Conservation (phyloP, 1,139 yeast species). For the Scheffersomyces segobiensis region DNA sequence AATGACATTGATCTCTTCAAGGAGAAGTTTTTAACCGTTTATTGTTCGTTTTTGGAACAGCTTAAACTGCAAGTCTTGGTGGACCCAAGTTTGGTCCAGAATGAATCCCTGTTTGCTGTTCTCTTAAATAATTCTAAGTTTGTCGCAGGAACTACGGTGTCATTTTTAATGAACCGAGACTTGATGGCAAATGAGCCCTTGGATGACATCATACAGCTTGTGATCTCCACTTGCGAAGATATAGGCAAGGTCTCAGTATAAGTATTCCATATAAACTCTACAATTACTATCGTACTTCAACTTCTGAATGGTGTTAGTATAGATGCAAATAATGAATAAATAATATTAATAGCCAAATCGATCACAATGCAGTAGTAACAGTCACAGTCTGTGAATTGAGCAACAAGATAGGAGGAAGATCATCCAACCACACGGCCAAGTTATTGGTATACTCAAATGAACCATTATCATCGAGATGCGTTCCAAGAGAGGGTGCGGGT, state of each 20-base stretch:
- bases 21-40: slow-evolving; percentile 17
- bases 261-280: not conserved
- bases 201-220: not conserved
- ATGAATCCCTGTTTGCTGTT: slow-evolving; percentile 14
- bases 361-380: slow-evolving; percentile 81
- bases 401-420: slow-evolving; percentile 76
- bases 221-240: not conserved
- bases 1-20: slow-evolving; percentile 12
- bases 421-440: slow-evolving; percentile 77
- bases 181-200: not conserved
- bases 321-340: not conserved
- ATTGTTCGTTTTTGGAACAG: slow-evolving; percentile 13
- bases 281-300: not conserved
- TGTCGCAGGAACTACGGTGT: slow-evolving; percentile 30
- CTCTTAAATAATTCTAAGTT: slow-evolving; percentile 36
- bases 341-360: not conserved
- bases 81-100: slow-evolving; percentile 5
- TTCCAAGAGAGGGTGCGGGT: slow-evolving; percentile 84
- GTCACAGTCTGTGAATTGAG: slow-evolving; percentile 92
- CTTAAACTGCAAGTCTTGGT: slow-evolving; percentile 10
- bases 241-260: not conserved
- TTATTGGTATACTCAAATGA: slow-evolving; percentile 75
- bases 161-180: slow-evolving; percentile 3
- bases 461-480: slow-evolving; percentile 68
- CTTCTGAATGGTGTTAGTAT: not conserved